Evolutionary conservation across 352 stramenopile species (phyloP).

Genomic region (Phytophthora pisi): DNA sequence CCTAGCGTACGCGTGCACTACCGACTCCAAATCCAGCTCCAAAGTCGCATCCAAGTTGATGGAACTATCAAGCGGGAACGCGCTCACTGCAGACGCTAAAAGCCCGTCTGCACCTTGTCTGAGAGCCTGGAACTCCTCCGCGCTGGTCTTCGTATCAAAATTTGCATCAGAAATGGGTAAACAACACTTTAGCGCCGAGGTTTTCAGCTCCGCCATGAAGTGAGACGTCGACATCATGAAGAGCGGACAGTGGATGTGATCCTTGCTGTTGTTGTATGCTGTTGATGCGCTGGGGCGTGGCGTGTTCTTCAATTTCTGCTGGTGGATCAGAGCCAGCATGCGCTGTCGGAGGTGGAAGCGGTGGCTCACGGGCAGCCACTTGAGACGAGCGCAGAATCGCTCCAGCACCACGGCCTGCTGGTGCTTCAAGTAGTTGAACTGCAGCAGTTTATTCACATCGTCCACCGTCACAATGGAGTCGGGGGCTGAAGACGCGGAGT

Average conservation of each 20-base stretch:
- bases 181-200: constrained; percentile 24
- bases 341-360: constrained; percentile 58
- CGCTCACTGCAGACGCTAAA: constrained; percentile 5
- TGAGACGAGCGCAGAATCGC: constrained; percentile 45
- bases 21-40: constrained; percentile 21
- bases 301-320: constrained; percentile 39
- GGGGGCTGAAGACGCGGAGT: background rate
- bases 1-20: constrained; percentile 16
- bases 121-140: constrained; percentile 12
- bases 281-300: constrained; percentile 9
- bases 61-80: constrained; percentile 11
- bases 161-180: constrained; percentile 11
- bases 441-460: constrained; percentile 42
- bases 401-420: constrained; percentile 36
- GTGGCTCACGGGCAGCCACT: constrained; percentile 58
- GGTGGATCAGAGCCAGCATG: constrained; percentile 51
- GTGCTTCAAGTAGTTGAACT: constrained; percentile 36
- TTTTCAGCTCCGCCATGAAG: constrained; percentile 40
- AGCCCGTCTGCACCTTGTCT: constrained; percentile 14
- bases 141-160: constrained; percentile 2
- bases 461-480: constrained; percentile 10
- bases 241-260: constrained; percentile 47
- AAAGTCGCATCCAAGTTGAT: constrained; percentile 12
- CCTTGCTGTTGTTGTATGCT: constrained; percentile 6
- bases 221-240: constrained; percentile 39